Base-by-base conservation (phyloP, 352 stramenopile genomes). In the Pythium brachiatum region DNA sequence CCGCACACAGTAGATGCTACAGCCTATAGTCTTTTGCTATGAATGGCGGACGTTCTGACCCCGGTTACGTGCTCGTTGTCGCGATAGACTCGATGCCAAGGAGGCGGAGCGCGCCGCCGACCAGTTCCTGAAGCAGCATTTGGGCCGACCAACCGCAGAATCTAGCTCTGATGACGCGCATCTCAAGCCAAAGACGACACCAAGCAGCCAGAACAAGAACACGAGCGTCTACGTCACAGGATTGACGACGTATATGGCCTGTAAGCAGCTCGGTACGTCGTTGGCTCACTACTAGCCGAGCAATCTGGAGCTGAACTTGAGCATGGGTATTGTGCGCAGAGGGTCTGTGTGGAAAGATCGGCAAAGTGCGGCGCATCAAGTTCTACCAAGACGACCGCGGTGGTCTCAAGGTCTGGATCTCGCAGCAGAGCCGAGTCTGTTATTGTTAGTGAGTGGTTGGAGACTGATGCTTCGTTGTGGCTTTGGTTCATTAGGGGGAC, bases 341-440 rank as follows among this genome's bases (percentile, higher is more conserved):
- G 74, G 74, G 70, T 18, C 52, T 92, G 26, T 92, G 83, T 63
- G 60, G 65, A 29, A 86, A 83, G 56, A 66, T 95, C 4, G 86
- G 86, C 57, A 92, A 91, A 68, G 86, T 95, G 60, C 79, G 83
- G 13, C 86, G 86, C 21, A 76, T 92, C 64, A 95, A 95, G 59
- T 94, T 95, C 56, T 95, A 95, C 77, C 84, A 92, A 53, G 76
- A 92, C 60, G 79, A 86, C 12, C 75, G 72, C 20, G 86, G 86
- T 58, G 78, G 84, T 25, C 75, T 95, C 18, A 93, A 95, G 64
- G 29, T 34, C 78, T 89, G 53, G 23, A 53, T 60, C 2, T 23
- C 64, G 3, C 41, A 25, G n/a, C 7, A 5, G 12, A n/a, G 46
- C 41, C 8, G n/a, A 18, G 29, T 27, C 12, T 15, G 31, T 61